Evolutionary conservation across 345 rosid genomes (phyloP), one percentile per base, ranked within the genome.

Genomic region (Citrus maxima): DNA sequence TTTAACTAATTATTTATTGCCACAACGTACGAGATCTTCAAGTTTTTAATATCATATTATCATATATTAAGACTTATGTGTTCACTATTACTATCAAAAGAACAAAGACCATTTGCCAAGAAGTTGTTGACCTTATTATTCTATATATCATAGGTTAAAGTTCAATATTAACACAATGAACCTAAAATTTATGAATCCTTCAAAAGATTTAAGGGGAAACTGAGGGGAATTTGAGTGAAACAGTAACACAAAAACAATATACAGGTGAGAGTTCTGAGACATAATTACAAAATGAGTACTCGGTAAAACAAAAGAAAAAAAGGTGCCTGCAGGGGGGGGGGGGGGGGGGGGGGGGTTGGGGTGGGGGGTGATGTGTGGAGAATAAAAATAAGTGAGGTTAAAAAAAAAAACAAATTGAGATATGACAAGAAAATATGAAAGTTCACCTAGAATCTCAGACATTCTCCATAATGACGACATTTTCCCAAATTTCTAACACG

Each of bases 61-160:
- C 19, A 42, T 18, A 38, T 6, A 42, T 32, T 32, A 32, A 19
- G 34, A 32, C 30, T 37, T 67, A 27, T 67, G 35, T 25, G 27
- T 4, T 10, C 2, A 3, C 30, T 30, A 49, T 49, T 14, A 70
- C 22, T 25, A 38, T 68, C 46, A 59, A 66, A 21, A 14, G 24
- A 51, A 51, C 10, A n/a, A 46, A 56, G 4, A 76, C 58, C 66
- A 54, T 55, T 28, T 19, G 30, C 49, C 32, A 65, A 67, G n/a
- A 7, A 65, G 71, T 73, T 14, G 12, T 46, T 75, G 71, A 22
- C 60, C 9, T 46, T 10, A 4, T 64, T 28, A 60, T 60, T 60
- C 21, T 38, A 60, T 16, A 73, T 51, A 61, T 73, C 54, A 73
- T 27, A 62, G 28, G 40, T 73, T 60, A 55, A 60, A 73, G 67